These are phyloP conservation scores for Dalechampia spathulata DNA, from an alignment of 441 rosid genomes.

Conservation along the genomic window DNA sequence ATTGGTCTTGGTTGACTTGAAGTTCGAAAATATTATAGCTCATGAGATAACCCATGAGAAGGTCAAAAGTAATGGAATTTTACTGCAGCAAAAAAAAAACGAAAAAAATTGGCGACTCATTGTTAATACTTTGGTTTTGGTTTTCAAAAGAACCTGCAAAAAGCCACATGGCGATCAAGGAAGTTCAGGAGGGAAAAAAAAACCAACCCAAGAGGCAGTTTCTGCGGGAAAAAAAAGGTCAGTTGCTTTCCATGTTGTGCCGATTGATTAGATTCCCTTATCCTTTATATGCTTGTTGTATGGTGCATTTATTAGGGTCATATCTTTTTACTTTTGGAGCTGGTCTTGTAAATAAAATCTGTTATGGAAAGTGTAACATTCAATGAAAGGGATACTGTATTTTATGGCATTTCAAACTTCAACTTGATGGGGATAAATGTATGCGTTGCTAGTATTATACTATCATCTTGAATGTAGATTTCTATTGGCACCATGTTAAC, in stretches of 20 bases:
- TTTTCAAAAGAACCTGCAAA: slow-evolving; percentile 8
- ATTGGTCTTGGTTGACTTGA: slow-evolving; percentile 21
- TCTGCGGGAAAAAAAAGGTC: background rate
- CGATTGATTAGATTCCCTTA: slow-evolving; percentile 1
- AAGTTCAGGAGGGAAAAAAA: background rate
- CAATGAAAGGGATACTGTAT: too few relatives aligned
- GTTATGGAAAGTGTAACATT: too few relatives aligned
- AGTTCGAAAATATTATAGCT: slow-evolving; percentile 18
- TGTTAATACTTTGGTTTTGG: slow-evolving; percentile 9
- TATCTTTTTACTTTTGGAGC: background rate
- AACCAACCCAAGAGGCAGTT: background rate
- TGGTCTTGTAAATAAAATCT: slow-evolving; percentile 14
- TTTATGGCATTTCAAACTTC: too few relatives aligned
- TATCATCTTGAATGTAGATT: too few relatives aligned
- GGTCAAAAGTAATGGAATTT: slow-evolving; percentile 7
- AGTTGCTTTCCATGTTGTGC: slow-evolving; percentile 11
- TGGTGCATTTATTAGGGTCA: slow-evolving; percentile 3
- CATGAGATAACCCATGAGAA: slow-evolving; percentile 6
- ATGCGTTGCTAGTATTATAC: too few relatives aligned
- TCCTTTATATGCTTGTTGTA: slow-evolving; percentile 11
- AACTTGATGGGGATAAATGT: too few relatives aligned
- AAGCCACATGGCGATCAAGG: slow-evolving; percentile 2
- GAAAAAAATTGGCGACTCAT: slow-evolving; percentile 3
- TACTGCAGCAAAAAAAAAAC: slow-evolving; percentile 4
- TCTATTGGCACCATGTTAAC: background rate